Evolutionary conservation across 768 basidiomycete genomes (phyloP).

Genomic region (Gelatoporia subvermispora): DNA sequence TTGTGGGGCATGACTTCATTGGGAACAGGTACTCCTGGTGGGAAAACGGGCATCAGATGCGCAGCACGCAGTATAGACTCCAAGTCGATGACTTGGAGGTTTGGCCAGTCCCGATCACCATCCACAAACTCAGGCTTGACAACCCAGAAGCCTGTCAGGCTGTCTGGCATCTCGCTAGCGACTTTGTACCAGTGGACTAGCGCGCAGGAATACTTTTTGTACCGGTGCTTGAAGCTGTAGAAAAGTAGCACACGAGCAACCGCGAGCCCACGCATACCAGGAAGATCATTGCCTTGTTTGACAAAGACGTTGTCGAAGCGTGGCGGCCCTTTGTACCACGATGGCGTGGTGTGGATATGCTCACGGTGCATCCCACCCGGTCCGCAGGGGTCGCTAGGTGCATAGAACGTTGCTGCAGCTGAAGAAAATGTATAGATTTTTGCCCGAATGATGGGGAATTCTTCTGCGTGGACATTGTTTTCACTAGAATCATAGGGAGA

Average conservation of each 20-base stretch:
- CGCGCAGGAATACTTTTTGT: slow-evolving; percentile 21
- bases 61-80: slow-evolving; percentile 24
- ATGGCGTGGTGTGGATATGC: slow-evolving; percentile 15
- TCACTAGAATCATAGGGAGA: too few relatives aligned
- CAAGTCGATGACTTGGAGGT: slow-evolving; percentile 1
- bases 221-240: slow-evolving; percentile 17
- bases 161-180: slow-evolving; percentile 13
- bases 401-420: slow-evolving; percentile 18
- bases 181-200: slow-evolving; percentile 3
- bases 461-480: too few relatives aligned
- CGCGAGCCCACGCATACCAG: slow-evolving; percentile 14
- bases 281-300: background rate
- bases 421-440: slow-evolving; percentile 15
- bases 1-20: background rate
- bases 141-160: slow-evolving; percentile 26
- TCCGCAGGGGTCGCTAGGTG: slow-evolving; percentile 25
- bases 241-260: slow-evolving; percentile 17
- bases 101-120: slow-evolving; percentile 5
- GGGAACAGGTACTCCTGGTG: background rate
- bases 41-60: slow-evolving; percentile 21
- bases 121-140: slow-evolving; percentile 13
- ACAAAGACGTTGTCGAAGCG: slow-evolving; percentile 22
- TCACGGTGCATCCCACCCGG: slow-evolving; percentile 23
- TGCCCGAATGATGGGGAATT: background rate
- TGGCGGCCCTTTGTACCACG: slow-evolving; percentile 15